Conservation (phyloP, 495 filamentous ascomycete genomes). For the Barbatosphaeria neglecta region DNA sequence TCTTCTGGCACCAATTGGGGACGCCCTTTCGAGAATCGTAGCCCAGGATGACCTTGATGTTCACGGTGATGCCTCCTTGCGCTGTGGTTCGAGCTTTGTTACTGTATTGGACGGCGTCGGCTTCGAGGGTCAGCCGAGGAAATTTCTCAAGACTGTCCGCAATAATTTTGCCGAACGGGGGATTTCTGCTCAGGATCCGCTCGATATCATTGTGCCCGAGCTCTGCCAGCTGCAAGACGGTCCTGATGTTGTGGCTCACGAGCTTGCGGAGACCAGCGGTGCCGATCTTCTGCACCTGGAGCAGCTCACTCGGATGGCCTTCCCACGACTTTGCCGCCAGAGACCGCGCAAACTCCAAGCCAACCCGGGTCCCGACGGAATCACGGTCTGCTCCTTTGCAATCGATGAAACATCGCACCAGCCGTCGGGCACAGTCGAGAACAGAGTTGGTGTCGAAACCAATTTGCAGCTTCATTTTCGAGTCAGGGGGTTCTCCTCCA, state of each 20-base stretch:
- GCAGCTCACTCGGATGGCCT: conserved; percentile 69
- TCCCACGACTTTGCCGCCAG: conserved; percentile 80
- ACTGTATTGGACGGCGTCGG: conserved; percentile 17
- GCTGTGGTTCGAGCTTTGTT: conserved; percentile 17
- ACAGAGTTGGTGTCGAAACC: conserved; percentile 58
- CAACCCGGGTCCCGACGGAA: conserved; percentile 51
- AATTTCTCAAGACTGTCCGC: conserved; percentile 55
- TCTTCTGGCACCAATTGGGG: conserved; percentile 46
- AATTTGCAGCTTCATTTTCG: too few relatives aligned
- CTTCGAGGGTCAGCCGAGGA: conserved; percentile 54
- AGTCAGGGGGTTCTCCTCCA: conserved; percentile 61
- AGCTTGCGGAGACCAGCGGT: conserved; percentile 68
- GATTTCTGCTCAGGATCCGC: conserved; percentile 61
- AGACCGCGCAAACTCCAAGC: conserved; percentile 69
- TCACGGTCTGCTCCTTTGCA: conserved; percentile 62
- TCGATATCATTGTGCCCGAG: conserved; percentile 64
- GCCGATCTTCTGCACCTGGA: conserved; percentile 77
- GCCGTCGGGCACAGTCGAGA: conserved; percentile 60
- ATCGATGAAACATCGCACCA: conserved; percentile 78
- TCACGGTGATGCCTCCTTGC: conserved; percentile 33
- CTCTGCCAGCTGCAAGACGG: conserved; percentile 57
- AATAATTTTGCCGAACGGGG: conserved; percentile 69
- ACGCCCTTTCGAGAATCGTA: conserved; percentile 60
- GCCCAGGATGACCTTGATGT: conserved; percentile 56
- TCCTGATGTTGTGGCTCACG: conserved; percentile 55